Base-by-base conservation (phyloP, 108 stramenopile genomes). In the Cylindrotheca fusiformis region DNA sequence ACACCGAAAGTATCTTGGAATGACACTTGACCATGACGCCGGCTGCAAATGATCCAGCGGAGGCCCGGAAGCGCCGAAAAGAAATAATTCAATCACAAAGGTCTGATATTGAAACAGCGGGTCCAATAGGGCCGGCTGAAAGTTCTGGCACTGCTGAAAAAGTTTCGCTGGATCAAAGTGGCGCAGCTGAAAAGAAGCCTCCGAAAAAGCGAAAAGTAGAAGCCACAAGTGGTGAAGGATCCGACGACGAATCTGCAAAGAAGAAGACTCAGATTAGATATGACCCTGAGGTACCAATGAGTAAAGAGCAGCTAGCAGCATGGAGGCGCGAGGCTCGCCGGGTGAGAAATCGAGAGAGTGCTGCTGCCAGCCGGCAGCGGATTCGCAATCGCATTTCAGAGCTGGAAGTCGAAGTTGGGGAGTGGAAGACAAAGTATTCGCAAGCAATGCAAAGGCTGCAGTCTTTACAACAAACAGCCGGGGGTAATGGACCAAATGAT, bases 241-340 rank as follows among this genome's bases (percentile, higher is more conserved):
- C 24, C 19, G 41, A 57, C n/a, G 62, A 58, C 21, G 33, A 36
- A 12, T 18, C 19, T 28, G 53, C 52, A 3, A 66, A 53, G 52
- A 82, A 82, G 52, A 77, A 75, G 55, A 67, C 86, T 17, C 91
- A 93, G 45, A 77, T 86, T 63, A 78, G 88, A 60, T 93, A 93
- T 68, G 88, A 88, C 52, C 92, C 92, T n/a, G 73, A 78, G 6
- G 80, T 93, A 3, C 88, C 88, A 49, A 88, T 93, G 87, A 72
- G 69, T 33, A 90, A 87, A 63, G 88, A 93, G 31, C 81, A 93
- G 48, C 70, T 87, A 0, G 78, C 80, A 3, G 86, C 79, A 2
- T 93, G 92, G 92, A 67, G 92, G 24, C 72, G 92, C 29, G 88
- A 93, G 62, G 85, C 87, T 41, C 75, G 92, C 4, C 78, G 88